Conservation (phyloP, 202 grass and related monocot species). For the Brachypodium distachyon region DNA sequence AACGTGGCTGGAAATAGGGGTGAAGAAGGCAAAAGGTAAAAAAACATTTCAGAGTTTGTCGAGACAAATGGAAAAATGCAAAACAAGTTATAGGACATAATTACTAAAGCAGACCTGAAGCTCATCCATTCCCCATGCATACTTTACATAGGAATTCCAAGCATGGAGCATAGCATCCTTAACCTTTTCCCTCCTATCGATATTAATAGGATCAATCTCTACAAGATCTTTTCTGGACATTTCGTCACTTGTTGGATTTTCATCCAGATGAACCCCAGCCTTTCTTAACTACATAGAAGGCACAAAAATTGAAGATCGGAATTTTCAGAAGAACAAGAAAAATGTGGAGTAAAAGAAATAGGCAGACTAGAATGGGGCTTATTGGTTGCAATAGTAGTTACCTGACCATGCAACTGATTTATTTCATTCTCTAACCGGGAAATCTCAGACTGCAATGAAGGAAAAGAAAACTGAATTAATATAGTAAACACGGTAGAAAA, state of each 20-base stretch:
- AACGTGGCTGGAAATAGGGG: conserved; percentile 59
- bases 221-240: conserved; percentile 27
- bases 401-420: conserved; percentile 76
- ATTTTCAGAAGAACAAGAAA: conserved; percentile 1
- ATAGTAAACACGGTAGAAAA: conserved; percentile 1
- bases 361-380: neutral
- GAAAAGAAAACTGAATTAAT: conserved; percentile 1
- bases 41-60: neutral
- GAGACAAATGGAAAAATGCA: conserved; percentile 15
- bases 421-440: conserved; percentile 53
- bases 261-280: conserved; percentile 40
- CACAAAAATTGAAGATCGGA: neutral
- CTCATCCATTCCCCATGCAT: conserved; percentile 96
- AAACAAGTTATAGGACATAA: conserved; percentile 12
- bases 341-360: neutral
- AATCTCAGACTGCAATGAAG: conserved; percentile 63
- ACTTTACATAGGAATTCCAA: conserved; percentile 93
- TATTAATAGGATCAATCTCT: conserved; percentile 68
- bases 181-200: conserved; percentile 86
- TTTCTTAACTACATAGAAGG: conserved; percentile 70
- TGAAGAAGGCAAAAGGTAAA: neutral
- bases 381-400: conserved; percentile 22
- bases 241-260: conserved; percentile 29
- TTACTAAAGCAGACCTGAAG: conserved; percentile 70
- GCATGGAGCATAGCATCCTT: conserved; percentile 94